Conservation (phyloP, 1,139 yeast species). For the Casaregolazyma suthepensis region DNA sequence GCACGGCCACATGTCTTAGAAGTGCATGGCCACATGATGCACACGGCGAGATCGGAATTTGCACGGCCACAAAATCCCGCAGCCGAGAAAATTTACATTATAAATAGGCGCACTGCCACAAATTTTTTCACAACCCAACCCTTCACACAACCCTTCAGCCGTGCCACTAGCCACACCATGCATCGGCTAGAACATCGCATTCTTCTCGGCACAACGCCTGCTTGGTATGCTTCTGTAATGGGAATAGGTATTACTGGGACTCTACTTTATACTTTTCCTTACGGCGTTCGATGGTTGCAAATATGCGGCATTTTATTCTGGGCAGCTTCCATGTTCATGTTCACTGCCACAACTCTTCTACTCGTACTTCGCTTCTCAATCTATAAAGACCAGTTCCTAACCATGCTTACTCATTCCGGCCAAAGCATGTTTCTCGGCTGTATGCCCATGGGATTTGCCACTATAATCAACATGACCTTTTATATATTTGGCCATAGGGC, state of each 20-base stretch:
- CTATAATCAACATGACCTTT: slow-evolving; percentile 53
- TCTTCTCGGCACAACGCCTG: slow-evolving; percentile 7
- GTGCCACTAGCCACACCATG: neutral
- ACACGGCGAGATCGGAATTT: neutral
- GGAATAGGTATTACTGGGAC: slow-evolving; percentile 71
- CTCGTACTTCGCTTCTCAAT: slow-evolving; percentile 38
- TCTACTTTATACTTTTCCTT: slow-evolving; percentile 60
- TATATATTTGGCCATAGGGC: slow-evolving; percentile 30
- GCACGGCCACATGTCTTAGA: neutral
- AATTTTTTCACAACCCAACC: neutral
- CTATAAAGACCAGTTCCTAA: slow-evolving; percentile 34
- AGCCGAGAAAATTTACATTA: too few relatives aligned
- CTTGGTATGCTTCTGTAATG: slow-evolving; percentile 71
- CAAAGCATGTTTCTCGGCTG: slow-evolving; percentile 67
- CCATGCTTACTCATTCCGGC: slow-evolving; percentile 41
- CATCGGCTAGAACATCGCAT: slow-evolving; percentile 1
- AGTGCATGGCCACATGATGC: neutral
- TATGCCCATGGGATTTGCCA: slow-evolving; percentile 68
- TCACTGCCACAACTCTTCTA: slow-evolving; percentile 38
- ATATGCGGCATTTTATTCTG: slow-evolving; percentile 53
- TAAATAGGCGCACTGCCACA: slow-evolving; percentile 5
- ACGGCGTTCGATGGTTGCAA: slow-evolving; percentile 53
- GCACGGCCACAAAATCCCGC: neutral
- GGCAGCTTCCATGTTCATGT: slow-evolving; percentile 47
- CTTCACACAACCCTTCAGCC: neutral